Conservation (phyloP, 2,329 filamentous ascomycete species). For the Apiospora malaysiana region DNA sequence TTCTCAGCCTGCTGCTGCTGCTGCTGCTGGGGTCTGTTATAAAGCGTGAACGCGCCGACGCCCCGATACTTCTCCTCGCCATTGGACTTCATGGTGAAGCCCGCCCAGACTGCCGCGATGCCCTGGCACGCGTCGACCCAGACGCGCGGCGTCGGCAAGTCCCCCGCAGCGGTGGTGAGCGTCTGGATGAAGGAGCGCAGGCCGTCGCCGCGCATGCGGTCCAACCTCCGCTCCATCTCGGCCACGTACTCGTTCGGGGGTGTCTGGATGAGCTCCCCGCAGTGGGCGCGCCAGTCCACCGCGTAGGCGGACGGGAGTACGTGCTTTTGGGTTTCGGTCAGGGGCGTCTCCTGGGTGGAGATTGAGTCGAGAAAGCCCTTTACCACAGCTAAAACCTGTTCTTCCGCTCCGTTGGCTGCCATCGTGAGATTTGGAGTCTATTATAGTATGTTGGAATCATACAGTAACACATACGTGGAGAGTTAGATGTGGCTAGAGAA, state of each 20-base stretch:
- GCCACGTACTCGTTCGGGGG: neutral
- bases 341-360: neutral
- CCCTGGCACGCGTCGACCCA: neutral
- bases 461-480: no score
- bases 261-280: neutral
- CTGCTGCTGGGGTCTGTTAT: neutral
- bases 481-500: no score
- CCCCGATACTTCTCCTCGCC: slow-evolving; percentile 16
- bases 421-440: neutral
- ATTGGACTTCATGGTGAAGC: neutral
- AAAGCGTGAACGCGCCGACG: neutral
- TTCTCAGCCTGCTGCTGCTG: neutral
- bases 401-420: neutral
- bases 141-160: neutral
- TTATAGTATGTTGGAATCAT: no score
- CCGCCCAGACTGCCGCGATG: slow-evolving; percentile 10
- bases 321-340: neutral
- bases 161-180: neutral
- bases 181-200: neutral
- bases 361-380: neutral
- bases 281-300: slow-evolving; percentile 4
- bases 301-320: neutral
- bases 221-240: neutral
- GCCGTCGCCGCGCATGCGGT: neutral
- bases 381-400: neutral